These are phyloP conservation scores for Cryptococcus floricola DNA, from an alignment of 1,284 basidiomycete genomes.

Conservation along the genomic window DNA sequence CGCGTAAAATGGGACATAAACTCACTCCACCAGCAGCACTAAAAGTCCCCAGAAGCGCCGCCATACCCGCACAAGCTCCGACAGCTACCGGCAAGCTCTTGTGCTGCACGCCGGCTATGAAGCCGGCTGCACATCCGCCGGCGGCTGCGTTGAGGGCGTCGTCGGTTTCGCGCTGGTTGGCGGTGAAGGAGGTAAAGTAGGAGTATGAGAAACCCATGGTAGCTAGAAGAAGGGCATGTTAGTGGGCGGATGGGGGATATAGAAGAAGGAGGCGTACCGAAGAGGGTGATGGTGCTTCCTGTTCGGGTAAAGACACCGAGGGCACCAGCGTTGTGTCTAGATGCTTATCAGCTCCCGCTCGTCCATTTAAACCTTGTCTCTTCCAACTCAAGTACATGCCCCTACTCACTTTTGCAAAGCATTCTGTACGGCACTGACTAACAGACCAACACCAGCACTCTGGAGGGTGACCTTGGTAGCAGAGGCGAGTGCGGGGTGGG, in stretches of 20 bases:
- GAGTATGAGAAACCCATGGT: constrained; percentile 89
- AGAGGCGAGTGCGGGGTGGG: constrained; percentile 33
- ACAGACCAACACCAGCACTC: constrained; percentile 66
- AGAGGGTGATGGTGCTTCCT: constrained; percentile 75
- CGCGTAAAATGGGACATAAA: neutral
- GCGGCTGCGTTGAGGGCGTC: constrained; percentile 80
- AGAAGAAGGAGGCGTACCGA: constrained; percentile 56
- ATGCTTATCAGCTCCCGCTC: neutral
- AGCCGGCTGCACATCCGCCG: constrained; percentile 89
- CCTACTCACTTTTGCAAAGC: constrained; percentile 59
- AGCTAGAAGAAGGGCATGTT: constrained; percentile 53
- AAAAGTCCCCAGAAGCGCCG: constrained; percentile 74
- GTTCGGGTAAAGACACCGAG: constrained; percentile 75
- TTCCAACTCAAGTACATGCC: neutral
- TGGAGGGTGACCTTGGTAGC: constrained; percentile 64
- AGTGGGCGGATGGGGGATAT: constrained; percentile 6
- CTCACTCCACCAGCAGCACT: constrained; percentile 66
- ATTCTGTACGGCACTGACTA: constrained; percentile 80
- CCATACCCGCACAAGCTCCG: constrained; percentile 74
- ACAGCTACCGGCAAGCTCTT: constrained; percentile 80
- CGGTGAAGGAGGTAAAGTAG: constrained; percentile 71
- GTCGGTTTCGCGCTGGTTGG: constrained; percentile 75
- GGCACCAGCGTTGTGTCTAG: constrained; percentile 73
- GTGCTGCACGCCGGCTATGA: constrained; percentile 79
- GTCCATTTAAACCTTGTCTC: neutral